Conservation (phyloP, 176 grass and related monocot species). For the Oryza punctata region DNA sequence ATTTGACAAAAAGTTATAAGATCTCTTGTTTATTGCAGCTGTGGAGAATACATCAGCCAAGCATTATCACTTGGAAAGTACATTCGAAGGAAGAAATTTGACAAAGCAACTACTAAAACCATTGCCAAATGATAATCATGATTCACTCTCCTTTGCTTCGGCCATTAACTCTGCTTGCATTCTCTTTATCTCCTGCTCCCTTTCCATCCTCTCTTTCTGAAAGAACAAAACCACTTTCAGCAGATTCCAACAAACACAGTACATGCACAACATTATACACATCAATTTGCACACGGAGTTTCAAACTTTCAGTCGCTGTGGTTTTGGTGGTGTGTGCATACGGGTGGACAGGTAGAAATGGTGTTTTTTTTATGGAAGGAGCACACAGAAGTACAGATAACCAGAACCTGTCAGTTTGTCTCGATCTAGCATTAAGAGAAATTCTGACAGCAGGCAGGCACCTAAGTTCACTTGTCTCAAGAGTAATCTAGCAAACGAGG, state of each 20-base stretch:
- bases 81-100: conserved; percentile 25
- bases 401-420: neutral
- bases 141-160: conserved; percentile 56
- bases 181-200: conserved; percentile 61
- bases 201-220: conserved; percentile 70
- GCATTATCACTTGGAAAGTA: conserved; percentile 34
- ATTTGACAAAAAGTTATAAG: conserved; percentile 33
- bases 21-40: conserved; percentile 45
- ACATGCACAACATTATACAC: neutral
- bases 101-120: conserved; percentile 26
- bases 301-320: neutral
- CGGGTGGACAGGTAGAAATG: neutral
- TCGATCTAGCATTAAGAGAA: neutral
- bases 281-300: neutral
- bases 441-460: neutral
- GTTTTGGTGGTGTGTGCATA: neutral
- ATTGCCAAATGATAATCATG: conserved; percentile 38
- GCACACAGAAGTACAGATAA: neutral
- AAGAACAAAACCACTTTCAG: conserved; percentile 42
- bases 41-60: conserved; percentile 41
- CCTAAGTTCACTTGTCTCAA: neutral
- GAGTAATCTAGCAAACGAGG: neutral
- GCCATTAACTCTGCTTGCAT: conserved; percentile 55
- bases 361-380: conserved; percentile 7
- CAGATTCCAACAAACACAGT: neutral